Base-by-base conservation (phyloP, 352 stramenopile genomes). In the Thraustochytrium sp. region DNA sequence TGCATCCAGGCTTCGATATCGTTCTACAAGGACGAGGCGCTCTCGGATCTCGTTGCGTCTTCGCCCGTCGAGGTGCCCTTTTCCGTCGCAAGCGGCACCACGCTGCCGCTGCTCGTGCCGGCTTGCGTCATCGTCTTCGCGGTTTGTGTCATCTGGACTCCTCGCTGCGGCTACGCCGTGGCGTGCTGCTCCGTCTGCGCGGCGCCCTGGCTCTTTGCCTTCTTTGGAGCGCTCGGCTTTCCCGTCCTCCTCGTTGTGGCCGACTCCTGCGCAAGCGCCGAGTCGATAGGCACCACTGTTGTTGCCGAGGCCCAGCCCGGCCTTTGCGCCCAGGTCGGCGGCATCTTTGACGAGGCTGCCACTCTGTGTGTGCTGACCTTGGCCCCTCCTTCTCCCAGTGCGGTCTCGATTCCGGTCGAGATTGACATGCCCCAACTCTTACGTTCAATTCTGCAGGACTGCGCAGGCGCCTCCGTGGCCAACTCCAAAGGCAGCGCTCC, bases 1-100 rank as follows among this genome's bases (percentile, higher is more conserved):
- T 84, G 75, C 61, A 48, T 84, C 34, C 16, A 26, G 29, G 84
- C 85, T 38, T 38, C 75, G 23, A 76, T 84, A 23, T 9, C 37
- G 21, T 63, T 61, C 38, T 73, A 75, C 42, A 75, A 84, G 13
- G 72, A 42, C 42, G 37, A 16, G 21, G 13, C 29, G n/a, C 44
- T 84, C 42, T 29, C 23, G 11, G 37, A 51, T 38, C 34, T 80
- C 8, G 0, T 64, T 46, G 44, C 68, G 5, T 9, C 53, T 5
- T 9, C 46, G 18, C 36, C 62, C 2, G 18, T 80, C 46, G 13
- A 26, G 8, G 13, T 80, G 8, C 13, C 29, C 18, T 9, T 73
- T 21, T 76, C 75, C 9, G 31, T 29, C n/a, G 3, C 36, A 0
- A 13, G 11, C 26, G 31, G 18, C 29, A 76, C 49, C 0, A 21